phyloP scores from a whole-genome alignment of 192 early-diverging fungal genomes.

The Spinellus fusiger region DNA sequence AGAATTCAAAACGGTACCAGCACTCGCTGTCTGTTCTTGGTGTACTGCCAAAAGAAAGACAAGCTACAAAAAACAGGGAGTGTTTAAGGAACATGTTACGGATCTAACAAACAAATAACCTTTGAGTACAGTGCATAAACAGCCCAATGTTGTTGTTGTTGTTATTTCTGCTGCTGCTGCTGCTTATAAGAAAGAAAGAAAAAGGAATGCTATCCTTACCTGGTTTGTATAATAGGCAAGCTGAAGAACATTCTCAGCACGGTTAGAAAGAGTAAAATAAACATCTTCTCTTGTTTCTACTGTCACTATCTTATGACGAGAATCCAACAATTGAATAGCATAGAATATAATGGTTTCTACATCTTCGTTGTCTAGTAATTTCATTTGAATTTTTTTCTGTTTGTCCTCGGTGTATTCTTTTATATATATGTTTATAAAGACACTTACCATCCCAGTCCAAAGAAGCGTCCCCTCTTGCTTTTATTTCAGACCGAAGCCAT shows the following conservation, averaged over 20 bases:
- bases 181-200: not conserved
- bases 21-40: not conserved
- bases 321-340: constrained; percentile 6
- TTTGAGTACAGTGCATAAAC: not conserved
- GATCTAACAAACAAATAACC: not conserved
- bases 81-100: constrained; percentile 9
- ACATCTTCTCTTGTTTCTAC: constrained; percentile 8
- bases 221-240: constrained; percentile 16
- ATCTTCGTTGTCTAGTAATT: constrained; percentile 11
- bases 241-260: constrained; percentile 8
- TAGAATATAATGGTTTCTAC: constrained; percentile 10
- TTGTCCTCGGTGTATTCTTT: not conserved
- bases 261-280: constrained; percentile 3
- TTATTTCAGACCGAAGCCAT: not conserved
- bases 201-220: not conserved
- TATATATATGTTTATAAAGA: not conserved
- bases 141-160: too few species aligned
- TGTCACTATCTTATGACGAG: constrained; percentile 1
- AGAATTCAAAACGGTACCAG: constrained; percentile 9
- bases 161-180: too few species aligned
- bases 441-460: constrained; percentile 14
- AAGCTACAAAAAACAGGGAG: constrained; percentile 6
- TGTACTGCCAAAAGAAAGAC: constrained; percentile 10
- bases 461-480: not conserved
- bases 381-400: not conserved